Conservation (phyloP, 495 filamentous ascomycete genomes). For the Trichocladium antarcticum region DNA sequence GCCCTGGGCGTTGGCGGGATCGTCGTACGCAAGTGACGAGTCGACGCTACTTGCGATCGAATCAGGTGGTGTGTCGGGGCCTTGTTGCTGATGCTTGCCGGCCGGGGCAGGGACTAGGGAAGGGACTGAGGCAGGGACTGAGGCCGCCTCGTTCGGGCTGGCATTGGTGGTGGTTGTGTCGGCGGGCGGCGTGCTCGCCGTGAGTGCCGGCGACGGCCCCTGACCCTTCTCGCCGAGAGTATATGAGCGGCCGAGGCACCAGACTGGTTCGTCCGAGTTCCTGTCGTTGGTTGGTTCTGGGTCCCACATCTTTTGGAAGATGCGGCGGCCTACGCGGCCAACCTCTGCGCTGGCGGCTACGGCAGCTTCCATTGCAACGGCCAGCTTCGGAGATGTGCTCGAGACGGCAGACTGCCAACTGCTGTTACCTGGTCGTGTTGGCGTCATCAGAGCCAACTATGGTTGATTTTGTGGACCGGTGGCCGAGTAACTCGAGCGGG, state of each 20-base stretch:
- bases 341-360: conserved; percentile 29
- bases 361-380: conserved; percentile 33
- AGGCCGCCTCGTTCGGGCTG: neutral
- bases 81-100: conserved; percentile 3
- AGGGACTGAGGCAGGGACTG: neutral
- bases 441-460: conserved; percentile 10
- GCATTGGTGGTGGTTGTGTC: conserved; percentile 6
- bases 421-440: conserved; percentile 13
- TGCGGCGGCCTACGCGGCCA: conserved; percentile 47
- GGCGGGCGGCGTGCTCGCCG: conserved; percentile 19
- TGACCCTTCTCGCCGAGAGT: conserved; percentile 32
- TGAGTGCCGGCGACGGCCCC: conserved; percentile 12
- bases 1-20: conserved; percentile 34
- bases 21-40: conserved; percentile 39
- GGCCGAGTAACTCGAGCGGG: neutral
- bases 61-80: conserved; percentile 36
- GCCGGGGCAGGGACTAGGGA: neutral
- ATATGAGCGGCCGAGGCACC: conserved; percentile 81
- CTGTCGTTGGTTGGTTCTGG: conserved; percentile 81
- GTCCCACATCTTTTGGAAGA: conserved; percentile 93
- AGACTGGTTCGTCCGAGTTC: conserved; percentile 55
- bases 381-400: conserved; percentile 21
- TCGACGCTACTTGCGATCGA: conserved; percentile 39
- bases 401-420: conserved; percentile 25
- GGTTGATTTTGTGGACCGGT: neutral